Evolutionary conservation across 1,284 basidiomycete genomes (phyloP).

Genomic region (Ganoderma lingzhi): DNA sequence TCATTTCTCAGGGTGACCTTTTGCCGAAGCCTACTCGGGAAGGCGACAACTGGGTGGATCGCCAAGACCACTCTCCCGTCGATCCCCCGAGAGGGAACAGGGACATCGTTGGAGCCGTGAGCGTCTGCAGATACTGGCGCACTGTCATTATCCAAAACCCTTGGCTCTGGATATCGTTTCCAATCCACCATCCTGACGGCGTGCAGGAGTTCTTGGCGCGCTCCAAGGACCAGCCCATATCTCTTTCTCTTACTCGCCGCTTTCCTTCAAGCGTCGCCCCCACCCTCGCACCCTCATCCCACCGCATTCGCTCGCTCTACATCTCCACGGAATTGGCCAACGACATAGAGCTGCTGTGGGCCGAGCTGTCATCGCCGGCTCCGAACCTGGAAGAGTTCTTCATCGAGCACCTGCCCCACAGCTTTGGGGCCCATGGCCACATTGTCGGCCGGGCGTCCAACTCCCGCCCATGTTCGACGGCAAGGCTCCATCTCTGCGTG

Average conservation of each 20-base stretch:
- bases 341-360: background rate
- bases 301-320: constrained; percentile 1
- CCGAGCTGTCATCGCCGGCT: background rate
- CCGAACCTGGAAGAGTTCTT: constrained; percentile 6
- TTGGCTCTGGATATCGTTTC: background rate
- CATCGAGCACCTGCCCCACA: background rate
- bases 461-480: background rate
- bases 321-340: background rate
- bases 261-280: background rate
- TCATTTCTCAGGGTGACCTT: background rate
- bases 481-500: background rate
- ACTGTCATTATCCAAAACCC: background rate
- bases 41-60: background rate
- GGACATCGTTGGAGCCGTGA: background rate
- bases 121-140: constrained; percentile 7
- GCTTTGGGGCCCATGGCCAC: background rate
- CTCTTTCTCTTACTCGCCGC: background rate
- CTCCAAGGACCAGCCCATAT: background rate
- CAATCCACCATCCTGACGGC: background rate
- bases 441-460: background rate
- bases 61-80: background rate
- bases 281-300: background rate
- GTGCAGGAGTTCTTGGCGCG: constrained; percentile 1
- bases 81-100: background rate
- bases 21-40: background rate